These are phyloP conservation scores for Blastomyces silverae DNA, from an alignment of 2,329 filamentous ascomycete species.

Conservation along the genomic window DNA sequence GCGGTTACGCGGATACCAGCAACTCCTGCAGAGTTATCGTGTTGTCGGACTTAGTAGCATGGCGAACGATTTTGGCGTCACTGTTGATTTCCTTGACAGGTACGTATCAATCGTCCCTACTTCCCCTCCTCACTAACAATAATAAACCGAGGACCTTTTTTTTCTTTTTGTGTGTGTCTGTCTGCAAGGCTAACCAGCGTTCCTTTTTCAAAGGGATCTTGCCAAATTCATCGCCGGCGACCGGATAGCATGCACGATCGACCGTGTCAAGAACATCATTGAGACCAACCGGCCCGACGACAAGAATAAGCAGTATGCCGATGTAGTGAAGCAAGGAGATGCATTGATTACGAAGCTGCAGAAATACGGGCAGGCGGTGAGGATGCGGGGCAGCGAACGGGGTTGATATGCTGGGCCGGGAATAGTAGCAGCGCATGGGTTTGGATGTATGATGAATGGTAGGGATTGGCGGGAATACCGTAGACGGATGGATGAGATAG, in stretches of 20 bases:
- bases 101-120: slow-evolving; percentile 50
- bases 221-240: slow-evolving; percentile 95
- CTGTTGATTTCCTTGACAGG: slow-evolving; percentile 92
- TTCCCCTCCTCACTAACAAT: not conserved
- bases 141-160: too few relatives aligned
- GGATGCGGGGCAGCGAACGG: slow-evolving; percentile 88
- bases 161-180: not conserved
- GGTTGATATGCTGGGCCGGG: slow-evolving; percentile 46
- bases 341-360: slow-evolving; percentile 97
- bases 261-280: slow-evolving; percentile 92
- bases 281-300: slow-evolving; percentile 97
- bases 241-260: slow-evolving; percentile 92
- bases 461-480: not conserved
- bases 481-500: not conserved
- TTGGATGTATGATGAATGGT: slow-evolving; percentile 3
- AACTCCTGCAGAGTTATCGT: slow-evolving; percentile 93
- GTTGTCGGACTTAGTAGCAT: slow-evolving; percentile 96
- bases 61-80: slow-evolving; percentile 94
- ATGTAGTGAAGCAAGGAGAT: slow-evolving; percentile 95
- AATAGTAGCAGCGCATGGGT: not conserved
- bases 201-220: slow-evolving; percentile 60
- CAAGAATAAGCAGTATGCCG: slow-evolving; percentile 99
- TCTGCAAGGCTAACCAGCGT: not conserved
- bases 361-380: slow-evolving; percentile 96
- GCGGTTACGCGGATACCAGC: slow-evolving; percentile 91